These are phyloP conservation scores for Russula lepida DNA, from an alignment of 768 basidiomycete genomes.

Conservation along the genomic window DNA sequence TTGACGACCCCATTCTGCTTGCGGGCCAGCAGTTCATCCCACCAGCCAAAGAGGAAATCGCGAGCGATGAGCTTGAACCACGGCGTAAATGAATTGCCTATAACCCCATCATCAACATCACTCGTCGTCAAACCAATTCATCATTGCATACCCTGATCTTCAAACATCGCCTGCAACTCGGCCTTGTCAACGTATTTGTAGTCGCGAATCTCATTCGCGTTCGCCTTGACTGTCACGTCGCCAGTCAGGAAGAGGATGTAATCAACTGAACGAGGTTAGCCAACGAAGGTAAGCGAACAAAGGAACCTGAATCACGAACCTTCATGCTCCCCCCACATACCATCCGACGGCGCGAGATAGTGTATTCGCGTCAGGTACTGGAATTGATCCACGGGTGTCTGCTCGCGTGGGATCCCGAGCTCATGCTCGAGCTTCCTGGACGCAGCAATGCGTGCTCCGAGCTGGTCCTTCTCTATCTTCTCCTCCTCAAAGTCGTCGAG, in stretches of 20 bases:
- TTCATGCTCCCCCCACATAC: constrained; percentile 98
- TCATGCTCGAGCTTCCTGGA: constrained; percentile 95
- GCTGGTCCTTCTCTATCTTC: constrained; percentile 66
- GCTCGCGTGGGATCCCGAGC: constrained; percentile 75
- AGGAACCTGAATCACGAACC: constrained; percentile 37
- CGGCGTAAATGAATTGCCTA: constrained; percentile 88
- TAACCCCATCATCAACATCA: neutral
- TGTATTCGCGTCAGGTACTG: constrained; percentile 95
- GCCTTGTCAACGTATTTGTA: constrained; percentile 85
- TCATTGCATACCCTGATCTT: constrained; percentile 50
- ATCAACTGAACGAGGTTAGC: constrained; percentile 56
- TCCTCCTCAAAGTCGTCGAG: constrained; percentile 85
- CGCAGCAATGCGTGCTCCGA: constrained; percentile 84
- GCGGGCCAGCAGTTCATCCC: constrained; percentile 78
- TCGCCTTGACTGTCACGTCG: constrained; percentile 74
- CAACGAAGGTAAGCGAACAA: neutral
- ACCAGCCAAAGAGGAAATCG: constrained; percentile 97
- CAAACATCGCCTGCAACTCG: constrained; percentile 88
- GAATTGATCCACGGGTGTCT: constrained; percentile 78
- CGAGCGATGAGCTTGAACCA: constrained; percentile 99
- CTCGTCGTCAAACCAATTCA: neutral
- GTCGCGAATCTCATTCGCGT: constrained; percentile 87
- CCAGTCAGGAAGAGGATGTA: constrained; percentile 94
- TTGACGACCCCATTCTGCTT: constrained; percentile 47
- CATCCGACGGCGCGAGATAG: constrained; percentile 90